Conservation (phyloP, 371 early-diverging fungal genomes). For the Pancytospora philotis region DNA sequence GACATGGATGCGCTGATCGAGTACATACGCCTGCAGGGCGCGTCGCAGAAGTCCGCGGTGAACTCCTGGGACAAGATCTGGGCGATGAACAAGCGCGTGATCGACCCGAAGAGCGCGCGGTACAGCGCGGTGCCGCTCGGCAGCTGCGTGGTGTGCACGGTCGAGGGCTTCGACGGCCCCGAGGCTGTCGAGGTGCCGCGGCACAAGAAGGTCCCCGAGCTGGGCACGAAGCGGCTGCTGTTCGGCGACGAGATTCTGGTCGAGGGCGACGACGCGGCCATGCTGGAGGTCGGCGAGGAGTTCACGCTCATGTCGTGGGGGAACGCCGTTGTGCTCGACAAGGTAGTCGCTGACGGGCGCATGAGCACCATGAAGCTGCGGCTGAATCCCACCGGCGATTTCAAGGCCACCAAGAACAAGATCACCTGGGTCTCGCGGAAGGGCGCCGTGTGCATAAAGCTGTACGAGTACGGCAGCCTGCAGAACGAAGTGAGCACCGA, state of each 20-base stretch:
- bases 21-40: conserved; percentile 96
- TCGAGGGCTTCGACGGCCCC: conserved; percentile 1
- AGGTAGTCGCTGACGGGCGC: conserved; percentile 61
- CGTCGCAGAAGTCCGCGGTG: conserved; percentile 78
- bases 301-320: conserved; percentile 98
- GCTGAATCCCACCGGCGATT: conserved; percentile 81
- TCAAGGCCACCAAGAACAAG: conserved; percentile 95
- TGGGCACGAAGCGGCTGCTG: conserved; percentile 74
- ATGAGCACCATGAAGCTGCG: conserved; percentile 62
- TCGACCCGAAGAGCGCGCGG: conserved; percentile 83
- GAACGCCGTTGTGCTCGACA: conserved; percentile 73
- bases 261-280: conserved; percentile 75
- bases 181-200: conserved; percentile 55
- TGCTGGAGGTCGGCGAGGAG: conserved; percentile 74
- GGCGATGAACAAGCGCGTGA: conserved; percentile 90
- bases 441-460: conserved; percentile 58
- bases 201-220: conserved; percentile 70
- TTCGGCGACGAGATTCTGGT: conserved; percentile 69
- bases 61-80: conserved; percentile 99
- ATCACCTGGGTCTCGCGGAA: conserved; percentile 77
- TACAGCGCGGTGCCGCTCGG: conserved; percentile 70
- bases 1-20: conserved; percentile 87
- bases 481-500: conserved; percentile 87
- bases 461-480: conserved; percentile 65
- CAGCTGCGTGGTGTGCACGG: conserved; percentile 42